Conservation (phyloP, 2,329 filamentous ascomycete genomes). For the Nigrospora oryzae region DNA sequence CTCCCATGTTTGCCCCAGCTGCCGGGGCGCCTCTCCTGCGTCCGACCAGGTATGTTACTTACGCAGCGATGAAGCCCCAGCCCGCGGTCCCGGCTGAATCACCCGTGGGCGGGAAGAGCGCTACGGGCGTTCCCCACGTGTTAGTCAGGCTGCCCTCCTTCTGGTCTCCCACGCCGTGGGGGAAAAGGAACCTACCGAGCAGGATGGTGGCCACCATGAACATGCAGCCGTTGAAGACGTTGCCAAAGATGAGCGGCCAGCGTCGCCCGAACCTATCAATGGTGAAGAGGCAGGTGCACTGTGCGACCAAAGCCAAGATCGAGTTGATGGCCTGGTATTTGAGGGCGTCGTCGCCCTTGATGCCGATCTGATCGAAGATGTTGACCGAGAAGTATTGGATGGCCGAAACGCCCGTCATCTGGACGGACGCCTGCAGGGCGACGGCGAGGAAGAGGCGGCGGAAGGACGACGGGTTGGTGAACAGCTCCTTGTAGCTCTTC, state of each 20-base stretch:
- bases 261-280: conserved; percentile 66
- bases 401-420: conserved; percentile 69
- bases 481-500: conserved; percentile 62
- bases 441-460: conserved; percentile 63
- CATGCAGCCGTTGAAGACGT: conserved; percentile 60
- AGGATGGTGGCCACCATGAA: conserved; percentile 61
- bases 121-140: conserved; percentile 10
- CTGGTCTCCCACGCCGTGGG: neutral
- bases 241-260: conserved; percentile 64
- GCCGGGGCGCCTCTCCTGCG: neutral
- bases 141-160: neutral
- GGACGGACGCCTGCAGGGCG: conserved; percentile 60
- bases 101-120: conserved; percentile 50
- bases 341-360: conserved; percentile 54
- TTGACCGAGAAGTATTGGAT: conserved; percentile 67
- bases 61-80: conserved; percentile 66
- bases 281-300: conserved; percentile 58
- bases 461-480: conserved; percentile 56
- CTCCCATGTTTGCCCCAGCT: neutral
- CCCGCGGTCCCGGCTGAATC: conserved; percentile 40
- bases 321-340: conserved; percentile 71
- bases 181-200: conserved; percentile 18
- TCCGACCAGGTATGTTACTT: conserved; percentile 4
- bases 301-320: conserved; percentile 60
- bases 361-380: conserved; percentile 64